Evolutionary conservation across 2,329 filamentous ascomycete genomes (phyloP), one percentile per base, ranked within the genome.

Genomic region (Ceratocystis cubensis): DNA sequence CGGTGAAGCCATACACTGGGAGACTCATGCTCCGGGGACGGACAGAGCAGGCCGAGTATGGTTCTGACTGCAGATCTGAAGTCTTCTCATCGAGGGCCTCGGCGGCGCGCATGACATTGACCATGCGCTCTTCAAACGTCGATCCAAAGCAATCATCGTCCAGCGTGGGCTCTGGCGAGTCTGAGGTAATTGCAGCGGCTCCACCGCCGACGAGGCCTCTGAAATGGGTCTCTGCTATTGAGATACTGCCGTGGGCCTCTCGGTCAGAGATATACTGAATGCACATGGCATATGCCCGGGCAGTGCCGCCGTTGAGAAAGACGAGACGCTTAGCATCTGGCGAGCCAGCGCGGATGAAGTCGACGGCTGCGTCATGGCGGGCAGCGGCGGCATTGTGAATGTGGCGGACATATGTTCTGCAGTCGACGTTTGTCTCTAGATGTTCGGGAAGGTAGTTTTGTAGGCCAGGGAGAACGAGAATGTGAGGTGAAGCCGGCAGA

Each of bases 281-380:
- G 70, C 84, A 87, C 28, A 79, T 75, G 5, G 79, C 74, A 65
- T 81, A 79, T 1, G 83, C 83, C 66, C 79, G 77, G 8, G 80
- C 76, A 2, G 81, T 82, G 8, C 84, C 83, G 2, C 84, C 84
- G 64, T 84, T 80, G 73, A 84, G 75, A 69, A 87, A 85, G 6
- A 85, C 84, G 3, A 87, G 72, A 66, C 80, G 79, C 69, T 80
- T 84, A 67, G 78, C 78, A 64, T 74, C 73, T 8, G 75, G 71
- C 0, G 77, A 78, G 5, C 80, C 78, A 8, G 75, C 75, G 50
- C 74, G 73, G 28, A 87, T 72, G 70, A 87, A 87, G 1, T 75
- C 72, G 37, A 75, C 73, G 6, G 84, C 84, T 56, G 75, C 75
- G 64, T 81, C 75, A 37, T 76, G 75, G 53, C 84, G 80, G 20